phyloP scores from a whole-genome alignment of 2,329 filamentous ascomycete species.

The Sporothrix curviconia region DNA sequence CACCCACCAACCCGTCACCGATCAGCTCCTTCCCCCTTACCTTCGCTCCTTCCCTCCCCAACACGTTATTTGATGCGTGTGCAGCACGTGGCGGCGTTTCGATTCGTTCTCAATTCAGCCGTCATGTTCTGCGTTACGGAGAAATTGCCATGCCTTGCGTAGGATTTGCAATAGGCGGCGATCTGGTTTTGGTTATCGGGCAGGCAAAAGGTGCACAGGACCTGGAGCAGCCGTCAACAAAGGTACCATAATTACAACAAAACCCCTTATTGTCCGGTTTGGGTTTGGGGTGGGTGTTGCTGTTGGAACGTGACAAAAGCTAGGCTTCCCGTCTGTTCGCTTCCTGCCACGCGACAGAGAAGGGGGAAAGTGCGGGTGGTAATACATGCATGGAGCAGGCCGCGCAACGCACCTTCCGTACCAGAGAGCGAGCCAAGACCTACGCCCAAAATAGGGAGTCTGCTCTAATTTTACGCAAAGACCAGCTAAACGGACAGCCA shows the following conservation, averaged over 20 bases:
- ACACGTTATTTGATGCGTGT: constrained; percentile 11
- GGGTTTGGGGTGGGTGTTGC: neutral
- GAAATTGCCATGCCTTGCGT: neutral
- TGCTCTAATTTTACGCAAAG: neutral
- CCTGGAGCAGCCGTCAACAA: neutral
- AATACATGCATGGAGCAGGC: neutral
- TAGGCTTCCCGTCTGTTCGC: neutral
- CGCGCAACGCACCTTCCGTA: neutral
- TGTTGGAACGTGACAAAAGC: no score
- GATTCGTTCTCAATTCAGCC: neutral
- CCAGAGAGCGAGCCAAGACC: neutral
- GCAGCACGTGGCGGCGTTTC: constrained; percentile 12
- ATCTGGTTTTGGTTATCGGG: neutral
- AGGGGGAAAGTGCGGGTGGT: neutral
- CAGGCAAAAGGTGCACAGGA: neutral
- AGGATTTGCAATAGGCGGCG: neutral
- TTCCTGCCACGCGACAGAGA: neutral
- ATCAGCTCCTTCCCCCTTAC: no score
- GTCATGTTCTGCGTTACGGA: neutral
- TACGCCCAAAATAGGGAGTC: no score
- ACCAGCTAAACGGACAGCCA: neutral
- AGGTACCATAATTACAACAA: neutral
- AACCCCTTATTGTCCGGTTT: neutral
- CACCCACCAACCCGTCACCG: no score
- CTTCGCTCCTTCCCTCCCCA: neutral